Conservation (phyloP, 106 monocot genomes). For the Agapanthus africanus region DNA sequence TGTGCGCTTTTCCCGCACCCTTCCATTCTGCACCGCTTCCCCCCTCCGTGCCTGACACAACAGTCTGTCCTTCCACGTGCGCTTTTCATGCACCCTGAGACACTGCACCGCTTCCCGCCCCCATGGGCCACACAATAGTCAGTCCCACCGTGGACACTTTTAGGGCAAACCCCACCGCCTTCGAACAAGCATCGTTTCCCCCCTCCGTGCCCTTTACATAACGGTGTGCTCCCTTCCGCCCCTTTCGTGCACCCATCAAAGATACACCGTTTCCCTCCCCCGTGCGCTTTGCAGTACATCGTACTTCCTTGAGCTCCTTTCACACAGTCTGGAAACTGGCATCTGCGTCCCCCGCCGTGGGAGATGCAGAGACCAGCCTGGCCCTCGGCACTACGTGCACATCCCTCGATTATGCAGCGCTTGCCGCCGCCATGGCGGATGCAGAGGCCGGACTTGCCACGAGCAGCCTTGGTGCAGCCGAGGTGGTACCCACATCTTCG, state of each 20-base stretch:
- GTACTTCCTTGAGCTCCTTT: constrained; percentile 98
- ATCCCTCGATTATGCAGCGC: constrained; percentile 60
- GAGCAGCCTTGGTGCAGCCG: constrained; percentile 70
- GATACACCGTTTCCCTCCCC: constrained; percentile 83
- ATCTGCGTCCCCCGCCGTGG: constrained; percentile 85
- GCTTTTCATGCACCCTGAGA: constrained; percentile 70
- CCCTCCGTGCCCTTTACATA: constrained; percentile 91
- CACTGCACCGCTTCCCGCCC: constrained; percentile 74
- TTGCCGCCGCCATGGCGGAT: constrained; percentile 94
- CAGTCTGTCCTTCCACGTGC: constrained; percentile 89
- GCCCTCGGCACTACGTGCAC: constrained; percentile 80
- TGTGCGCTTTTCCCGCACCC: constrained; percentile 88
- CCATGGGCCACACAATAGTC: constrained; percentile 94
- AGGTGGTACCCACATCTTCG: constrained; percentile 45
- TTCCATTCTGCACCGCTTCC: constrained; percentile 70
- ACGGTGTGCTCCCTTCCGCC: constrained; percentile 81
- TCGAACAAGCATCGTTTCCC: constrained; percentile 75
- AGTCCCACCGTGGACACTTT: constrained; percentile 95
- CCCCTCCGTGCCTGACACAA: constrained; percentile 91
- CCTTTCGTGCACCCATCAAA: constrained; percentile 93
- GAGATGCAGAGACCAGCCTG: constrained; percentile 89
- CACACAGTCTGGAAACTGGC: constrained; percentile 47
- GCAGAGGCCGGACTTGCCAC: constrained; percentile 84
- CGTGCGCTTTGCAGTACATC: constrained; percentile 85
- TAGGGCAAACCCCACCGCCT: constrained; percentile 81